Percentiles rank a stretch among this genome's conserved stretches.
Evolutionary conservation across 2,329 filamentous ascomycete genomes (phyloP).

Genomic region (Sclerotinia borealis): DNA sequence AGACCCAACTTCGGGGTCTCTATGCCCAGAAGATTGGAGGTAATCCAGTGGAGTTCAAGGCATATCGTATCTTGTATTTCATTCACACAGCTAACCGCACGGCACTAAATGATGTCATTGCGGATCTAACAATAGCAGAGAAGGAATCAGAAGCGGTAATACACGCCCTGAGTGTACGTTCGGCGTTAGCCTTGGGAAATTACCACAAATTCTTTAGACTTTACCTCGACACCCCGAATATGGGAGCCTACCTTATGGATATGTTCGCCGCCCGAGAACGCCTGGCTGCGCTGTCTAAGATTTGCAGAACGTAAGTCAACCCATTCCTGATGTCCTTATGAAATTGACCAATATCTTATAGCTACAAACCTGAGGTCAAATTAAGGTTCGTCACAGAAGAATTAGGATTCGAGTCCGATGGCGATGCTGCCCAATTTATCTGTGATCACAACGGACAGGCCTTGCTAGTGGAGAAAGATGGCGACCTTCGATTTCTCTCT

Average conservation of each 20-base stretch:
- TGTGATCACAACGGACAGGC: constrained; percentile 71
- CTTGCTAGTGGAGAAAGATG: constrained; percentile 70
- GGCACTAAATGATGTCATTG: constrained; percentile 95
- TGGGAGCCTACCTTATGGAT: constrained; percentile 98
- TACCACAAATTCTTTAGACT: constrained; percentile 98
- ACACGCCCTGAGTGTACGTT: constrained; percentile 87
- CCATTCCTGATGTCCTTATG: background rate
- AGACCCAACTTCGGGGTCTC: constrained; percentile 90
- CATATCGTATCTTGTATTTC: constrained; percentile 99
- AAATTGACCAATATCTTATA: constrained; percentile 47
- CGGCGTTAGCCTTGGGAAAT: constrained; percentile 86
- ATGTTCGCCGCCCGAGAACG: constrained; percentile 97
- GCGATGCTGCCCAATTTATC: constrained; percentile 86
- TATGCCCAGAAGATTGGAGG: constrained; percentile 84
- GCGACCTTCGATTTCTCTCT: constrained; percentile 66
- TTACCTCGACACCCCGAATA: constrained; percentile 88
- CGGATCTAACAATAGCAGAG: constrained; percentile 97
- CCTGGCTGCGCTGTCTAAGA: constrained; percentile 80
- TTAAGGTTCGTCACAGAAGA: constrained; percentile 92
- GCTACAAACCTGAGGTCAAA: constrained; percentile 86
- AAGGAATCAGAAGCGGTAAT: constrained; percentile 79
- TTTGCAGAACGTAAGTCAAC: constrained; percentile 85
- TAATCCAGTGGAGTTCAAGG: constrained; percentile 92
- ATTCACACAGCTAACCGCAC: constrained; percentile 98
- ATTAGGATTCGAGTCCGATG: constrained; percentile 89